These are phyloP conservation scores for Sugiyamaella mastotermitis DNA, from an alignment of 805 yeast species.

Conservation along the genomic window DNA sequence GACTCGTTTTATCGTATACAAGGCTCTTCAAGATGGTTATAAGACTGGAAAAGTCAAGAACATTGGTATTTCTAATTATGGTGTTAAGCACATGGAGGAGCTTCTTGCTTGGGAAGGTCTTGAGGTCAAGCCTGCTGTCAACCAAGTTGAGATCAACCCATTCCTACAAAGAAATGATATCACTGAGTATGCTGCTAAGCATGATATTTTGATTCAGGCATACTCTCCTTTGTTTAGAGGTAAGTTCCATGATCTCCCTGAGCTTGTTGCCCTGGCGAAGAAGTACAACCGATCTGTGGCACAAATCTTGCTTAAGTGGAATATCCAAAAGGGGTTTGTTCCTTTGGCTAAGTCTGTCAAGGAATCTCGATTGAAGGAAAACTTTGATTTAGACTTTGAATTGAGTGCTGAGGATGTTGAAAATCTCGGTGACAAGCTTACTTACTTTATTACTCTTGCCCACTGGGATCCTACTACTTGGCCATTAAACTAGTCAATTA, in stretches of 20 bases:
- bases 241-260: conserved; percentile 37
- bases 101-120: conserved; percentile 42
- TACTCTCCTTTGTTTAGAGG: conserved; percentile 77
- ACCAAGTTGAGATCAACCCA: conserved; percentile 83
- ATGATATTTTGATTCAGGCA: conserved; percentile 62
- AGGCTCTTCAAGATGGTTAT: conserved; percentile 52
- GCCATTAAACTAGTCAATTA: no score
- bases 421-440: conserved; percentile 7
- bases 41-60: conserved; percentile 43
- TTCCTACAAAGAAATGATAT: conserved; percentile 68
- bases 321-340: conserved; percentile 43
- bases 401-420: conserved; percentile 26
- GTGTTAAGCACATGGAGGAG: conserved; percentile 50
- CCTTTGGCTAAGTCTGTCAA: conserved; percentile 73
- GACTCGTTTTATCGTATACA: conserved; percentile 44
- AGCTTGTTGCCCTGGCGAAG: conserved; percentile 31
- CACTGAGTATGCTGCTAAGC: conserved; percentile 51
- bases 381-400: conserved; percentile 45
- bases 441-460: conserved; percentile 5
- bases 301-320: conserved; percentile 45
- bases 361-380: conserved; percentile 48
- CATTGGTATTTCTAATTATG: conserved; percentile 64
- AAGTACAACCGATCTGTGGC: conserved; percentile 39
- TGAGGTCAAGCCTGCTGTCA: conserved; percentile 58
- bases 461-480: conserved; percentile 11